These are phyloP conservation scores for Austropuccinia psidii DNA, from an alignment of 1,284 basidiomycete species.

Conservation along the genomic window DNA sequence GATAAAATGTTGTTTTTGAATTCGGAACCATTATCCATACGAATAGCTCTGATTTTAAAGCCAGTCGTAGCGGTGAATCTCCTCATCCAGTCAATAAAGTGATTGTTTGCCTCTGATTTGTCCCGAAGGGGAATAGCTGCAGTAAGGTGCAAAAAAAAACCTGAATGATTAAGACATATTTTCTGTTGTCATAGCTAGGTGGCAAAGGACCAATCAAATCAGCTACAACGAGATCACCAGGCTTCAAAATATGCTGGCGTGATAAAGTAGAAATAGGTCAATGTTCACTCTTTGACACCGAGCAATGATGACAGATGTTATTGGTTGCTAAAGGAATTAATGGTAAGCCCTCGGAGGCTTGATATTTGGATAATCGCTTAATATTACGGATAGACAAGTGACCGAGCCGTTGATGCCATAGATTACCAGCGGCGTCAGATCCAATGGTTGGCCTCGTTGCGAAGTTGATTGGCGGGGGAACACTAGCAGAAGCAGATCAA, in stretches of 20 bases:
- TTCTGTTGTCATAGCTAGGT: not conserved
- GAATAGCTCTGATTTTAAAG: not conserved
- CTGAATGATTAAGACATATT: not conserved
- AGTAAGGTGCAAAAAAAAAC: not conserved
- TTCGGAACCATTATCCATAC: not conserved
- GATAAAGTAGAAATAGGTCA: not conserved
- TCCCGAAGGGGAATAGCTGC: not conserved
- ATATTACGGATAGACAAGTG: not conserved
- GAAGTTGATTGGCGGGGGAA: too few species aligned
- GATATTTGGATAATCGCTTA: not conserved
- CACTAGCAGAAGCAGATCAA: too few species aligned
- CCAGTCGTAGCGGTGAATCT: not conserved
- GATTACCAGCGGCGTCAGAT: too few species aligned
- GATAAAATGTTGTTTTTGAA: not conserved
- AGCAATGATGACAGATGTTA: not conserved
- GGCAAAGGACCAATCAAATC: conserved; percentile 1
- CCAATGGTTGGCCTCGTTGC: too few species aligned
- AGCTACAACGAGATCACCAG: not conserved
- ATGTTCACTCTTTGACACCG: not conserved
- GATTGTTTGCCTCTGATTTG: not conserved
- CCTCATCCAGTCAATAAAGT: not conserved
- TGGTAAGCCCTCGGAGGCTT: not conserved
- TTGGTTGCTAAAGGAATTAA: not conserved
- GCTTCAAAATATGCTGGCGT: not conserved
- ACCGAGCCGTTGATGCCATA: not conserved